Evolutionary conservation across 805 yeast genomes (phyloP), one percentile per base, ranked within the genome.

Genomic region (Saccharomycopsis synnaedendra): DNA sequence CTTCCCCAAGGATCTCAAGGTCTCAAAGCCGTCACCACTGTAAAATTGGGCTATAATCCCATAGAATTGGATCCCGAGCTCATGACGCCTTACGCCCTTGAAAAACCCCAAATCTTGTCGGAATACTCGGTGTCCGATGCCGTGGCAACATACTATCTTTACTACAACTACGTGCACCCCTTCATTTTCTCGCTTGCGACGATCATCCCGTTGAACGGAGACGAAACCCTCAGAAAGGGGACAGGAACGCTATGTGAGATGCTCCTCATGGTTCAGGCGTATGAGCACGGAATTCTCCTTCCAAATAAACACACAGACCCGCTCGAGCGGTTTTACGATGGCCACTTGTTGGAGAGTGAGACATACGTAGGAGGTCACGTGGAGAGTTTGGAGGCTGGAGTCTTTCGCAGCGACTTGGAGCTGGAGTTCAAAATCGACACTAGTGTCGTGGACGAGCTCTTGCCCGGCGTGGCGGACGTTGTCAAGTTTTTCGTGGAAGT

Each of bases 91-190:
- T 93, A 90, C 63, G 99, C 99, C 3, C 78, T 82, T 55, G 96
- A 89, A 58, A 78, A 83, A 57, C 98, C 99, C 1, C 97, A 93
- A 59, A 67, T 82, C 3, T 65, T 93, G 45, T 87, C 98, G 0
- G 98, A 94, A 61, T 93, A 93, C 64, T 94, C 98, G 0, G 99
- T 93, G 31, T 94, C 98, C 49, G 99, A 93, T 72, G 99, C 99
- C 8, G 98, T 94, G 38, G 98, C 98, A 4, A 93, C 99, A 0
- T 93, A 89, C 61, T 93, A 93, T 64, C 69, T 93, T 42, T 93
- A 89, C 68, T 89, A 84, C 78, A 93, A 93, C 64, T 94, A 93
- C 60, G 96, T 93, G 45, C 97, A 89, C 64, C 97, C 97, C 1
- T 93, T 93, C 66, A 83, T 93, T 56, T 88, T 93, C 60, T 93